Base-by-base conservation (phyloP, 345 rosid species). In the Sisymbrium irio region DNA sequence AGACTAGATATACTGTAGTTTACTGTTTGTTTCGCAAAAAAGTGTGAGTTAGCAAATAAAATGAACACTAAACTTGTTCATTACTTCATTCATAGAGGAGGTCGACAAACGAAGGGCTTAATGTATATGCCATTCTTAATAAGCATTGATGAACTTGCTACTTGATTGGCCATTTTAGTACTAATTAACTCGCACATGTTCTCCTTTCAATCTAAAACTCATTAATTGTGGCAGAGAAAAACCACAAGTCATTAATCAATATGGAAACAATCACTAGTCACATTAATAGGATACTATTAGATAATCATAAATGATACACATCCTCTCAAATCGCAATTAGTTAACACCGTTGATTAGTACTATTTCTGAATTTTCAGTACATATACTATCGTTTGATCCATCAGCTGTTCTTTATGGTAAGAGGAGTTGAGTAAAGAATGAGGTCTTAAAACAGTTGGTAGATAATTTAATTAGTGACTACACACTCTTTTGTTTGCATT, bases 401-500 rank as follows among this genome's bases (percentile, higher is more conserved):
- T 20, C 0, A 50, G 8, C 33, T 33, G 9, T 33, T 65, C 1
- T 67, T 15, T 1, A 10, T 27, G 51, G 15, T 39, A 3, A 17
- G 49, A 37, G 27, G 49, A 37, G 1, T 67, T 0, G 14, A 39
- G 13, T 40, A 47, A 47, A 27, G 33, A 41, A 22, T 20, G 2
- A 62, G n/a, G 53, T 17, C 15, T 68, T 54, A 46, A 33, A 58
- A n/a, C n/a, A n/a, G n/a, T 58, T 57, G 12, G 8, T 0, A 33
- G 4, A 45, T 6, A 32, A 14, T 20, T 1, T 60, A 37, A 42
- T 4, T 40, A 40, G 6, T 41, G 30, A 20, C 10, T 25, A 46
- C 66, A 46, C 66, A 67, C 27, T n/a, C 35, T 50, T 20, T 66
- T 67, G 72, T 66, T 59, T 49, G 45, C 73, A 47, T 47, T 40